Conservation (phyloP, 306 rosid species). For the Corylus avellana region DNA sequence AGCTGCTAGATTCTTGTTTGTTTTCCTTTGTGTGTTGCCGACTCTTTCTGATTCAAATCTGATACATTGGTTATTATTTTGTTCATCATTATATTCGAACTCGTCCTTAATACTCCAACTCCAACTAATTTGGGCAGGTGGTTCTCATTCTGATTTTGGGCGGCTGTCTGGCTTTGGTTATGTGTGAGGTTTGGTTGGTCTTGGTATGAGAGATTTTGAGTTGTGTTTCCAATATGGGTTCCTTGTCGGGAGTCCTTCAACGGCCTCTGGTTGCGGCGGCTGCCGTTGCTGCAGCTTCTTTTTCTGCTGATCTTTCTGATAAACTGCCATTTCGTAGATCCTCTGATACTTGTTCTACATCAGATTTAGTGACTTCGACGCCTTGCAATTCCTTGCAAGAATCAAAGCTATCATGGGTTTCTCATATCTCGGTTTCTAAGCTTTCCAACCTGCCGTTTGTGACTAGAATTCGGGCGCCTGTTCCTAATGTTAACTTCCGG, state of each 20-base stretch:
- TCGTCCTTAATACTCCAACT: neutral
- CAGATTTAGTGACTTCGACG: slow-evolving; percentile 32
- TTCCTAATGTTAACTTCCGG: slow-evolving; percentile 57
- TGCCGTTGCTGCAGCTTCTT: slow-evolving; percentile 76
- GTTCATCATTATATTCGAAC: neutral
- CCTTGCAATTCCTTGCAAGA: slow-evolving; percentile 26
- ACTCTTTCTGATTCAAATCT: neutral
- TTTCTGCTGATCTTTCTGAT: slow-evolving; percentile 63
- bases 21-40: neutral
- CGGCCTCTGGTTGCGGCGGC: slow-evolving; percentile 86
- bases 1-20: neutral
- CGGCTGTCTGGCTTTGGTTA: neutral
- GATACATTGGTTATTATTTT: neutral
- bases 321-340: slow-evolving; percentile 50
- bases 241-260: slow-evolving; percentile 75
- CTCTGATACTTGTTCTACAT: slow-evolving; percentile 41
- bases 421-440: slow-evolving; percentile 59
- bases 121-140: neutral
- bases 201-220: slow-evolving; percentile 34
- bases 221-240: slow-evolving; percentile 55
- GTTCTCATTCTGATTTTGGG: neutral
- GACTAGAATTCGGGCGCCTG: slow-evolving; percentile 54
- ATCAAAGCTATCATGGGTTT: slow-evolving; percentile 46
- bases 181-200: neutral
- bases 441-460: slow-evolving; percentile 58